Evolutionary conservation across 2,329 filamentous ascomycete genomes (phyloP).

Genomic region (Penicillium verrucosum): DNA sequence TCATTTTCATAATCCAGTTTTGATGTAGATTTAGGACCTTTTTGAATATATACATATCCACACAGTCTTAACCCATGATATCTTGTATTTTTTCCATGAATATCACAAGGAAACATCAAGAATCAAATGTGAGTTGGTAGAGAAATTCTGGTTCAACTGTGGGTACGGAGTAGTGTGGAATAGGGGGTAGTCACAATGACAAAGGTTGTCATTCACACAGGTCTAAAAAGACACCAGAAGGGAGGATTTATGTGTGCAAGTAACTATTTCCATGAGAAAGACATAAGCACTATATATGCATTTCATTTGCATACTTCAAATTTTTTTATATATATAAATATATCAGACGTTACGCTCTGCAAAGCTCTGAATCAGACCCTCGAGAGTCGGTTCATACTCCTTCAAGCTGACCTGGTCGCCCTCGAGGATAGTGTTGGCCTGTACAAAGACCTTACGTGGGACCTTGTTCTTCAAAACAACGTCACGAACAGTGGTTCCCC

Average conservation of each 20-base stretch:
- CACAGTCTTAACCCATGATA: not conserved
- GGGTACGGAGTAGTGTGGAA: not conserved
- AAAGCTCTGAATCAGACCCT: slow-evolving; percentile 82
- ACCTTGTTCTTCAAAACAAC: slow-evolving; percentile 60
- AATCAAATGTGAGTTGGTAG: too few relatives aligned
- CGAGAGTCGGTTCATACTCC: slow-evolving; percentile 78
- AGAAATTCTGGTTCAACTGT: not conserved
- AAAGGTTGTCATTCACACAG: not conserved
- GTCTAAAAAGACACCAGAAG: not conserved
- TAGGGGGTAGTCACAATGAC: not conserved
- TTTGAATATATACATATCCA: not conserved
- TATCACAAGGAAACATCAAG: too few relatives aligned
- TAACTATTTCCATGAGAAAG: not conserved
- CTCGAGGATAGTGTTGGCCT: slow-evolving; percentile 77
- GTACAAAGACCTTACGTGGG: slow-evolving; percentile 73
- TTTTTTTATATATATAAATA: not conserved
- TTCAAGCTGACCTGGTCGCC: slow-evolving; percentile 70
- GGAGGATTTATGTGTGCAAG: not conserved
- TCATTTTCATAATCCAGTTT: not conserved
- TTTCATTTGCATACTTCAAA: not conserved
- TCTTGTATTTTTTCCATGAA: not conserved
- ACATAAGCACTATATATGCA: not conserved
- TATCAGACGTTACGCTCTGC: slow-evolving; percentile 54
- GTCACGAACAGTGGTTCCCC: slow-evolving; percentile 71
- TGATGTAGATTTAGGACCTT: not conserved